These are phyloP conservation scores for Fusarium sp. DNA, from an alignment of 2,329 filamentous ascomycete genomes.

Conservation along the genomic window DNA sequence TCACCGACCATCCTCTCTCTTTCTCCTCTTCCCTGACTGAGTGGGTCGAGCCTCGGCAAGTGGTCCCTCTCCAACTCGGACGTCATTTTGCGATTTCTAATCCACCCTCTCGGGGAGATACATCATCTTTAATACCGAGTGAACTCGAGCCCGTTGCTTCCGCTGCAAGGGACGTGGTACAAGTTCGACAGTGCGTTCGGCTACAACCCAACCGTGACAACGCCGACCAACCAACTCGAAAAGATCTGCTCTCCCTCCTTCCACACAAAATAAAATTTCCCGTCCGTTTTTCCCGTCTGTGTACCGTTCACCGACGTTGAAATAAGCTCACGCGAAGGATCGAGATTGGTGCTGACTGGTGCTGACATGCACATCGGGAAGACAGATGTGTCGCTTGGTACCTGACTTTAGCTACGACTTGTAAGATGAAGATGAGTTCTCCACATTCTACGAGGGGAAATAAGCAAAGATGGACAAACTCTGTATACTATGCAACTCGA, in stretches of 20 bases:
- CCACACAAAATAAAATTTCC: neutral
- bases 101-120: neutral
- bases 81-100: neutral
- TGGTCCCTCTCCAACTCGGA: neutral
- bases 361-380: neutral
- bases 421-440: neutral
- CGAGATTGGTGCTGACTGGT: neutral
- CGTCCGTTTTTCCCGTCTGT: neutral
- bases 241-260: neutral
- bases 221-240: neutral
- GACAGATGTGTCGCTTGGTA: neutral
- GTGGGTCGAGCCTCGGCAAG: conserved; percentile 2
- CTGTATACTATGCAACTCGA: neutral
- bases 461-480: neutral
- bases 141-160: neutral
- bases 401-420: neutral
- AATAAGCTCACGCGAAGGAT: conserved; percentile 12
- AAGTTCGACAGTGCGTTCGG: neutral
- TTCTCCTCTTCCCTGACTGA: neutral
- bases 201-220: neutral
- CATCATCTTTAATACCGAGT: neutral
- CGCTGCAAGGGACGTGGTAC: neutral
- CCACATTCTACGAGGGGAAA: neutral
- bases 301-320: neutral
- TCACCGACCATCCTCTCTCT: neutral